A percentile compares a stretch with the other conserved stretches of the same genome.
These are phyloP conservation scores for Hypoxylon cercidicola DNA, from an alignment of 495 filamentous ascomycete genomes.

Conservation along the genomic window DNA sequence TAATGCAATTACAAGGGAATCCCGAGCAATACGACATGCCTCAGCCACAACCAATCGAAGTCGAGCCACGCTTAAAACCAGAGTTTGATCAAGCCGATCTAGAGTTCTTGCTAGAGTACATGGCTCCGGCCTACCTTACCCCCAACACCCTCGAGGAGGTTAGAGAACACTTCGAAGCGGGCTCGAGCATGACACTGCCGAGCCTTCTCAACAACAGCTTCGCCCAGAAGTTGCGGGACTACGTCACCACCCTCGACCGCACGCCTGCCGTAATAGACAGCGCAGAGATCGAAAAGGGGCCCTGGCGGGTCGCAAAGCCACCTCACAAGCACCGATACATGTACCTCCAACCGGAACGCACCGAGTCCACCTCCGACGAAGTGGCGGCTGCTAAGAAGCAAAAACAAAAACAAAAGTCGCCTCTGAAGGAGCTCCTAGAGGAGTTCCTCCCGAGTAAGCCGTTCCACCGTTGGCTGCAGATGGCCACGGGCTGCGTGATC, in stretches of 20 bases:
- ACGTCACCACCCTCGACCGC: slow-evolving; percentile 73
- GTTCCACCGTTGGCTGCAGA: slow-evolving; percentile 90
- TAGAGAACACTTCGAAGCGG: slow-evolving; percentile 77
- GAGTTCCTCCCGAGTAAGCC: slow-evolving; percentile 81
- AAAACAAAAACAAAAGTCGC: slow-evolving; percentile 51
- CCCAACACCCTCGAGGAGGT: slow-evolving; percentile 90
- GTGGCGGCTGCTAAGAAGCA: slow-evolving; percentile 13
- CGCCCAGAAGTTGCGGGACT: slow-evolving; percentile 70
- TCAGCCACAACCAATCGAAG: slow-evolving; percentile 65
- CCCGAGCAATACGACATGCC: slow-evolving; percentile 88
- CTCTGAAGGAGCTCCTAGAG: slow-evolving; percentile 79
- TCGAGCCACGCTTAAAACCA: slow-evolving; percentile 57
- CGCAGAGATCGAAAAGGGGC: slow-evolving; percentile 66
- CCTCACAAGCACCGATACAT: slow-evolving; percentile 96
- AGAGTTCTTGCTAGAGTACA: slow-evolving; percentile 87
- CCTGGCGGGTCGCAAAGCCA: slow-evolving; percentile 82
- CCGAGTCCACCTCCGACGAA: slow-evolving; percentile 11
- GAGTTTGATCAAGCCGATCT: slow-evolving; percentile 79
- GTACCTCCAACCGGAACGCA: slow-evolving; percentile 68
- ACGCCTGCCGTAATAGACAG: slow-evolving; percentile 56
- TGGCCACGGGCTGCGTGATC: slow-evolving; percentile 77
- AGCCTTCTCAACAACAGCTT: slow-evolving; percentile 82
- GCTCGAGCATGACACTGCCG: slow-evolving; percentile 82
- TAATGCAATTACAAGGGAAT: slow-evolving; percentile 91
- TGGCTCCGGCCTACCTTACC: slow-evolving; percentile 90